Percentiles rank a stretch among this genome's conserved stretches.
phyloP scores from a whole-genome alignment of 2,329 filamentous ascomycete genomes.

The Ophiocordyceps unilateralis region DNA sequence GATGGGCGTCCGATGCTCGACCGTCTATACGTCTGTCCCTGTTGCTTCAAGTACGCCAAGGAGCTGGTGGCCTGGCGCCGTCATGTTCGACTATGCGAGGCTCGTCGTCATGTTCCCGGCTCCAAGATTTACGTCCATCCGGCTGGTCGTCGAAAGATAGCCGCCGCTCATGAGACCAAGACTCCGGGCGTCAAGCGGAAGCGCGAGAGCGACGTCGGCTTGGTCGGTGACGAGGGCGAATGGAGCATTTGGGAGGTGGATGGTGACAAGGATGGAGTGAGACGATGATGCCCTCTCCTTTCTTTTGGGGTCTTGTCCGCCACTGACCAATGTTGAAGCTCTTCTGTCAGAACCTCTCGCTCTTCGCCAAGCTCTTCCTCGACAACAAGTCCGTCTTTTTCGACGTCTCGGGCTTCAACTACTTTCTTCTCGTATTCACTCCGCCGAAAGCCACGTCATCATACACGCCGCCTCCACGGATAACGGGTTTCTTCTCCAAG shows the following conservation, averaged over 20 bases:
- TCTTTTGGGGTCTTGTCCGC: background rate
- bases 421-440: constrained; percentile 76
- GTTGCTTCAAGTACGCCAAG: constrained; percentile 83
- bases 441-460: constrained; percentile 18
- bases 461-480: constrained; percentile 17
- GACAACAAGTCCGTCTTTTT: constrained; percentile 98
- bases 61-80: constrained; percentile 40
- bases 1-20: constrained; percentile 32
- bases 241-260: constrained; percentile 90
- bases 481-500: constrained; percentile 96
- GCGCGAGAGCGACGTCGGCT: constrained; percentile 18
- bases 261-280: constrained; percentile 62
- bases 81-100: constrained; percentile 41
- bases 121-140: constrained; percentile 55
- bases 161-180: constrained; percentile 13
- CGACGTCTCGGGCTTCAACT: constrained; percentile 85
- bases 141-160: constrained; percentile 22
- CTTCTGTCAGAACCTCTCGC: constrained; percentile 86
- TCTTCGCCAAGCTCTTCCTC: constrained; percentile 94
- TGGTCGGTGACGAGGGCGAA: constrained; percentile 44
- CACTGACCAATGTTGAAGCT: constrained; percentile 31
- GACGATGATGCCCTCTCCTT: constrained; percentile 10
- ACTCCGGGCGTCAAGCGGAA: constrained; percentile 19
- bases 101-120: constrained; percentile 39
- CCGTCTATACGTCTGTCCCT: constrained; percentile 70